Base-by-base conservation (phyloP, 352 stramenopile species). In the Peronospora destructor region DNA sequence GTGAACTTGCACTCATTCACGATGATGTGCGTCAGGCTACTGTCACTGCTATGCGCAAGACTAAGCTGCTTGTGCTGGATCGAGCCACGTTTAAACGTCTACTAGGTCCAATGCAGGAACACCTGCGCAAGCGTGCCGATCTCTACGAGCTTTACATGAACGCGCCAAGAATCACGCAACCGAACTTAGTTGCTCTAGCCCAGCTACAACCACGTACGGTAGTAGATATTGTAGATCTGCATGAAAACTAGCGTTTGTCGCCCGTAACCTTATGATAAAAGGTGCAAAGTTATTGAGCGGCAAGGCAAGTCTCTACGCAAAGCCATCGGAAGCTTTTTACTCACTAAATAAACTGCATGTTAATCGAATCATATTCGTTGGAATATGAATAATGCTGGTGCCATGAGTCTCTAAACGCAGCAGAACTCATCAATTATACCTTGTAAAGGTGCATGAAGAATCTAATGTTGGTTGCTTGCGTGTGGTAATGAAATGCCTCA, bases 21-120 rank as follows among this genome's bases (percentile, higher is more conserved):
- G 72, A 80, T 53, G 90, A 95, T 48, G 61, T 76, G 30, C 80
- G 88, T 39, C 85, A 94, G 59, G 91, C 87, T 16, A 97, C 88
- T 13, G 85, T 96, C 26, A 94, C 73, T 44, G 81, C 87, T 40
- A 71, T 85, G 45, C 75, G 75, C 35, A 74, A 81, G 37, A 73
- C 66, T 43, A 94, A 92, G 58, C 82, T 93, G 33, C 67, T 97
- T 16, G 76, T 86, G 39, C 59, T 97, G 45, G 85, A 96, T 50
- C 77, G 87, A 45, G 80, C 84, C 48, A 95, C 85, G 2, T 96
- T 96, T 70, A 90, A 90, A 60, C 74, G 85, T 4, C 66, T 96
- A 37, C 62, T 95, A 23, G 87, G 87, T 0, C 75, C 82, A 19
- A 84, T 96, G 69, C 82, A 95, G 56, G 85, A 94, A 38, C 90